Base-by-base conservation (phyloP, 2,329 filamentous ascomycete genomes). In the Aspergillus japonicus region DNA sequence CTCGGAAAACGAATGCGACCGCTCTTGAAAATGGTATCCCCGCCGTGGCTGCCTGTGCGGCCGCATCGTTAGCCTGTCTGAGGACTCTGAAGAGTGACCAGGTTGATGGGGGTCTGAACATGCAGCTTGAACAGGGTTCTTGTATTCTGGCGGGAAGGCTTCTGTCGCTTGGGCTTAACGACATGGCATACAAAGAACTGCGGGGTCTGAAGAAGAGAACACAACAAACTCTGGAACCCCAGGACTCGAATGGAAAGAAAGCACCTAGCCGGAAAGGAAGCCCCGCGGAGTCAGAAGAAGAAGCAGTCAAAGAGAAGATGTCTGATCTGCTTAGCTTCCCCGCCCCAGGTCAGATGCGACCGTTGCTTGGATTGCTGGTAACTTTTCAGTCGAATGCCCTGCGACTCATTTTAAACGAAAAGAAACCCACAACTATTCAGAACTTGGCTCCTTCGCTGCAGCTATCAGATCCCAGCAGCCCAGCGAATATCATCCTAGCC, bases 81-180 rank as follows among this genome's bases (percentile, higher is more conserved):
- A 66, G 77, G 21, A 61, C 64, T 19, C 54, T 77, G 7, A 78
- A 76, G 53, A 66, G 61, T 24, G 73, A 76, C 7, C 64, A 68
- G 6, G 63, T 60, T 2, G 65, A 53, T 39, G 62, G 56, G 23
- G 49, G 68, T 21, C 73, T 72, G 8, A 75, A 73, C 56, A 66
- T 78, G 52, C 76, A 78, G 54, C 66, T 80, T 7, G 77, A 80
- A 59, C 76, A 77, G 59, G 78, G 77, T 0, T 72, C 76, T 21
- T 78, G 75, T 58, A 74, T 79, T 12, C 63, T 80, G 53, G 71
- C 73, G 7, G 77, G 76, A 23, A 78, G 77, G 44, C 63, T 79
- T 16, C 69, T 80, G 12, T 73, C 76, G 2, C 50, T 79, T 26
- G 77, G 74, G 0, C 64, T 80, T 24, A 71, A 75, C 33, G 77